phyloP scores from a whole-genome alignment of 495 filamentous ascomycete species.

The Delitschia confertaspora region DNA sequence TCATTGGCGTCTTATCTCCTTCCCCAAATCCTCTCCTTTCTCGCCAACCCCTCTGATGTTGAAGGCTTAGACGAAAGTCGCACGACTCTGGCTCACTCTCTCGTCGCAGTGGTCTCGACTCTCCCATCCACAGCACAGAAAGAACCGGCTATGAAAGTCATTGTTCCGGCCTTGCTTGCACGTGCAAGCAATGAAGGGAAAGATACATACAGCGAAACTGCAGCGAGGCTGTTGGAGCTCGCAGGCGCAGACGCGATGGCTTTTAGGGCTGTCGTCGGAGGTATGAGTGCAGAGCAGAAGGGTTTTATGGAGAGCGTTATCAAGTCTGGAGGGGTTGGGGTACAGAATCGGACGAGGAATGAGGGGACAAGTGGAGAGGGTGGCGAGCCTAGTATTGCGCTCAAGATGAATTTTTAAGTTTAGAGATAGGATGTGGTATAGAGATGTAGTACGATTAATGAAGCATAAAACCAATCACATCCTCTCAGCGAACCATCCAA shows the following conservation, averaged over 20 bases:
- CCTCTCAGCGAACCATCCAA: too few relatives aligned
- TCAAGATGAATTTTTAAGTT: conserved; percentile 78
- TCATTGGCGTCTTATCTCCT: conserved; percentile 64
- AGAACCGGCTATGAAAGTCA: conserved; percentile 56
- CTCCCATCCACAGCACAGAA: conserved; percentile 41
- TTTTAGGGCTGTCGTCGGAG: conserved; percentile 67
- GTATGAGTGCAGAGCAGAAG: conserved; percentile 62
- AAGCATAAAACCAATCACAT: too few relatives aligned
- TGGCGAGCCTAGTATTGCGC: conserved; percentile 72
- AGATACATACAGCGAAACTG: conserved; percentile 57
- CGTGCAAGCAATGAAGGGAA: conserved; percentile 51
- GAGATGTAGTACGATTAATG: too few relatives aligned
- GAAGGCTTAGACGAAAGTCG: conserved; percentile 68
- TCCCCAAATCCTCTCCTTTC: conserved; percentile 67
- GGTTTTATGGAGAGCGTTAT: conserved; percentile 77
- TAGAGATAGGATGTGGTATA: too few relatives aligned
- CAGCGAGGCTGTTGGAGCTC: conserved; percentile 66
- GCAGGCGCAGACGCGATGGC: conserved; percentile 61
- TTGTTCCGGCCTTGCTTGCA: conserved; percentile 71
- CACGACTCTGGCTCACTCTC: conserved; percentile 57
- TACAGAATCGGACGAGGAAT: conserved; percentile 28
- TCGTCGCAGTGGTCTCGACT: conserved; percentile 58
- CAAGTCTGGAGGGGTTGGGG: conserved; percentile 42
- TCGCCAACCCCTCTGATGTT: conserved; percentile 52
- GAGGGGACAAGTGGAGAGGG: conserved; percentile 45